A percentile compares a stretch with the other conserved stretches of the same genome.
phyloP scores from a whole-genome alignment of 2,329 filamentous ascomycete genomes.

The Corinectria fuckeliana region DNA sequence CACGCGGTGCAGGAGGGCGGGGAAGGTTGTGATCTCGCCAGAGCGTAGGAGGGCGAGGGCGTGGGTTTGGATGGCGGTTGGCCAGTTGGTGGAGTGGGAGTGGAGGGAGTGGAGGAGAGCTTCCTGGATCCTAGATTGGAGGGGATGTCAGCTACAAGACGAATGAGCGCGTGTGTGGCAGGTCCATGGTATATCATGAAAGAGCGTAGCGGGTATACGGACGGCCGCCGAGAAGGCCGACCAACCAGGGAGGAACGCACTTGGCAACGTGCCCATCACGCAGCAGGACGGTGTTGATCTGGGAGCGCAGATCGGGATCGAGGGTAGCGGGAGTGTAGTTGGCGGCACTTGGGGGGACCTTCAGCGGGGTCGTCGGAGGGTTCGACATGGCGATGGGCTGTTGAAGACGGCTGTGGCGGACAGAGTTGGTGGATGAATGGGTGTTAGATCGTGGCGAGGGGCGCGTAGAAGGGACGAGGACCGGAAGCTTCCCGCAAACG shows the following conservation, averaged over 20 bases:
- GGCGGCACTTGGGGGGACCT: conserved; percentile 65
- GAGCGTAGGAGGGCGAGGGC: conserved; percentile 66
- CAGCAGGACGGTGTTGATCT: conserved; percentile 66
- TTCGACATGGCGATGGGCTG: conserved; percentile 49
- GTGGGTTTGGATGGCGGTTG: conserved; percentile 64
- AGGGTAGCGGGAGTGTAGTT: conserved; percentile 66
- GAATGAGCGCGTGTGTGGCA: background rate
- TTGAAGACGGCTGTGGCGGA: background rate
- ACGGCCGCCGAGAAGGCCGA: background rate
- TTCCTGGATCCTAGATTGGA: conserved; percentile 63
- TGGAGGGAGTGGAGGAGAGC: conserved; percentile 67
- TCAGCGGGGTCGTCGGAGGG: conserved; percentile 61
- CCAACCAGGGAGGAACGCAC: conserved; percentile 48
- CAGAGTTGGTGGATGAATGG: background rate
- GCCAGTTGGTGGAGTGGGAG: conserved; percentile 67
- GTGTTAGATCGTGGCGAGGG: background rate
- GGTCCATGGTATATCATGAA: background rate
- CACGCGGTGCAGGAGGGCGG: conserved; percentile 64
- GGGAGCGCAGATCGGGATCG: conserved; percentile 66
- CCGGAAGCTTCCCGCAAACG: background rate
- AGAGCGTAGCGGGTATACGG: background rate
- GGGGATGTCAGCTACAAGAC: conserved; percentile 8
- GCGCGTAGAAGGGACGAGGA: background rate
- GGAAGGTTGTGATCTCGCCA: conserved; percentile 66
- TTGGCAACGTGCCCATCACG: conserved; percentile 65